A percentile compares a stretch with the other conserved stretches of the same genome.
Evolutionary conservation across 176 grass and related monocot genomes (phyloP).

Genomic region (Musa beccarii): DNA sequence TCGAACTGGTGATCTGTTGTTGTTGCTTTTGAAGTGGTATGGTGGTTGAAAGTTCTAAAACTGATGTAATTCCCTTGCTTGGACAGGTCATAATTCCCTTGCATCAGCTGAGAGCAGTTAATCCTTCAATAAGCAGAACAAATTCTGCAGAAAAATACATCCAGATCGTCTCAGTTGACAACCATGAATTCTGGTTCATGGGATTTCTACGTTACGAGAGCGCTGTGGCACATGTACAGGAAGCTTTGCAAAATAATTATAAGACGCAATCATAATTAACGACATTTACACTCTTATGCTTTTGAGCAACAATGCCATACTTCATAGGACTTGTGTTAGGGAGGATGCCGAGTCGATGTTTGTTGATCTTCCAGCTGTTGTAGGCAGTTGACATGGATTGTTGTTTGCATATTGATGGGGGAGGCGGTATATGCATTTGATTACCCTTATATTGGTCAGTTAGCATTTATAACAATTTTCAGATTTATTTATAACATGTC

Average conservation of each 20-base stretch:
- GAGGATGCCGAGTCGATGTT: not conserved
- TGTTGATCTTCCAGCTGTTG: not conserved
- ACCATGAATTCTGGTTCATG: constrained; percentile 8
- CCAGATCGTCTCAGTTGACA: not conserved
- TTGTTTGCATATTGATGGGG: not conserved
- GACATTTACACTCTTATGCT: not conserved
- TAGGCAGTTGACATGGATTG: not conserved
- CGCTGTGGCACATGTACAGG: not conserved
- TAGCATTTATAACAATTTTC: too few relatives aligned
- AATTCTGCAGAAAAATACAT: constrained; percentile 6
- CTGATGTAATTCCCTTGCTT: not conserved
- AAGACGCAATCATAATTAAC: not conserved
- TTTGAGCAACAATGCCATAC: not conserved
- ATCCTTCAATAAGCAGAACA: not conserved
- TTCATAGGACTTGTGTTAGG: not conserved
- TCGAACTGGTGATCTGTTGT: too few relatives aligned
- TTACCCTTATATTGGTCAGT: too few relatives aligned
- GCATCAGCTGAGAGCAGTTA: not conserved
- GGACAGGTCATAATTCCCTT: not conserved
- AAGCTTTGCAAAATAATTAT: not conserved
- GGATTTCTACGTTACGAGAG: not conserved
- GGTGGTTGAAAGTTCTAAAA: too few relatives aligned
- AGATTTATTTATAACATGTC: too few relatives aligned
- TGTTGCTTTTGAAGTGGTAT: too few relatives aligned
- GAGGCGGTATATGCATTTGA: not conserved